Percentiles rank a stretch among this genome's conserved stretches.
phyloP scores from a whole-genome alignment of 225 moss, liverwort and hornwort species.

The Rhytidiadelphus loreus region DNA sequence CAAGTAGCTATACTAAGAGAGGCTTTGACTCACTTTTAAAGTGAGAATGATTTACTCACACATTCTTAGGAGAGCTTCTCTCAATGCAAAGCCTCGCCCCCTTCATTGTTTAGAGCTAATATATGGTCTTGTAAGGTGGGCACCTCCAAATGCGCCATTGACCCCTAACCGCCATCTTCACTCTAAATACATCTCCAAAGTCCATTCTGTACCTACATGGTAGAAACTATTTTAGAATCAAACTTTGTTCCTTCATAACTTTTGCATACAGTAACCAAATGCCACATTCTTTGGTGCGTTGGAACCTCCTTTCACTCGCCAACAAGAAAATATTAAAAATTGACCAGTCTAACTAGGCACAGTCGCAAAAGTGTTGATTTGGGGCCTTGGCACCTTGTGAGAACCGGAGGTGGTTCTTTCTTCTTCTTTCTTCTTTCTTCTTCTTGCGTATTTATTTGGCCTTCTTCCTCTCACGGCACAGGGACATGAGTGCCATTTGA shows the following conservation, averaged over 20 bases:
- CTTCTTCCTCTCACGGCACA: background rate
- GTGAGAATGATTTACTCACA: background rate
- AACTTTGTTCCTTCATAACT: background rate
- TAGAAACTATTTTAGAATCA: background rate
- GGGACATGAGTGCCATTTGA: background rate
- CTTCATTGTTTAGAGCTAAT: background rate
- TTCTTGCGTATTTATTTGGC: background rate
- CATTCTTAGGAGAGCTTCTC: background rate
- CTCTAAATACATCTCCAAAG: background rate
- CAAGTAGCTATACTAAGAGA: background rate
- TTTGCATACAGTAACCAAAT: background rate
- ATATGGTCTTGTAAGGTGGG: background rate
- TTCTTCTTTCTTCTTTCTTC: background rate
- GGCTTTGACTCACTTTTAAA: fast-evolving
- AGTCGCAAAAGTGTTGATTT: background rate
- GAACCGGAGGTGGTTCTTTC: too few relatives aligned
- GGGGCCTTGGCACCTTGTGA: background rate
- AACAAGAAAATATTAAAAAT: background rate
- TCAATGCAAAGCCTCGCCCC: fast-evolving
- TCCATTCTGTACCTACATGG: background rate
- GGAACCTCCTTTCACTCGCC: background rate
- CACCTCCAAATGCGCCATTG: background rate
- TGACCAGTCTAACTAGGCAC: background rate
- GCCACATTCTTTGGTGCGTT: fast-evolving
- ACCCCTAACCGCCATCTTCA: background rate